Percentiles rank a stretch among this genome's conserved stretches.
Conservation (phyloP, 192 early-diverging fungal genomes). For the Borealophlyctis nickersoniae region DNA sequence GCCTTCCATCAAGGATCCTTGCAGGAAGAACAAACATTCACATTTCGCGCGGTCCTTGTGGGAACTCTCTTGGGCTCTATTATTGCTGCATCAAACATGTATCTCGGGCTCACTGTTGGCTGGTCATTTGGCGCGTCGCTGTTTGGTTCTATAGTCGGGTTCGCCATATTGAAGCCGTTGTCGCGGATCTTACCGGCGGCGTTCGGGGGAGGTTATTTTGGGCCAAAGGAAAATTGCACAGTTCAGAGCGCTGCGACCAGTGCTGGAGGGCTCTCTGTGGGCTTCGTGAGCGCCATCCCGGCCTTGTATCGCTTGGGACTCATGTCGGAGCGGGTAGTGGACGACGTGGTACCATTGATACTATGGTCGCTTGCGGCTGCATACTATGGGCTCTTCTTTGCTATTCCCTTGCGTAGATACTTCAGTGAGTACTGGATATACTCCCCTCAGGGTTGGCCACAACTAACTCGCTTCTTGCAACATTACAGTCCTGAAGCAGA, state of each 20-base stretch:
- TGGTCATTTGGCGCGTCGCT: constrained; percentile 17
- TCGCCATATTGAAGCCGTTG: constrained; percentile 74
- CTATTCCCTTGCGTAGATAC: constrained; percentile 22
- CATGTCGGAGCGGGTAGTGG: constrained; percentile 1
- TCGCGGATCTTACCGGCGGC: constrained; percentile 36
- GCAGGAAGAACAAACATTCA: too few species aligned
- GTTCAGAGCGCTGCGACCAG: constrained; percentile 80
- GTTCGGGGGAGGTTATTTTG: constrained; percentile 49
- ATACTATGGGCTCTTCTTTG: constrained; percentile 91
- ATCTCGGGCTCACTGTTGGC: constrained; percentile 73
- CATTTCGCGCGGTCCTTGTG: constrained; percentile 54
- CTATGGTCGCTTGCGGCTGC: constrained; percentile 42
- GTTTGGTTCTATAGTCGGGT: constrained; percentile 31
- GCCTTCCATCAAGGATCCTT: too few species aligned
- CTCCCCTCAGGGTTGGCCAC: too few species aligned
- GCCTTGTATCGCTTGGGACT: constrained; percentile 69
- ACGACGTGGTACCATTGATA: background rate
- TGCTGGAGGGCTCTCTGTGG: constrained; percentile 77
- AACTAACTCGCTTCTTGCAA: too few species aligned
- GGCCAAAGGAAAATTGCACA: constrained; percentile 81
- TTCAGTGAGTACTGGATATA: too few species aligned
- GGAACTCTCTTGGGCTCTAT: constrained; percentile 61
- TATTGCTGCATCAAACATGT: constrained; percentile 83
- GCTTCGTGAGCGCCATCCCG: constrained; percentile 77
- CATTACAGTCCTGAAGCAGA: constrained; percentile 76